Evolutionary conservation across 768 basidiomycete genomes (phyloP).

Genomic region (Porphyrellus cyaneotinctus): DNA sequence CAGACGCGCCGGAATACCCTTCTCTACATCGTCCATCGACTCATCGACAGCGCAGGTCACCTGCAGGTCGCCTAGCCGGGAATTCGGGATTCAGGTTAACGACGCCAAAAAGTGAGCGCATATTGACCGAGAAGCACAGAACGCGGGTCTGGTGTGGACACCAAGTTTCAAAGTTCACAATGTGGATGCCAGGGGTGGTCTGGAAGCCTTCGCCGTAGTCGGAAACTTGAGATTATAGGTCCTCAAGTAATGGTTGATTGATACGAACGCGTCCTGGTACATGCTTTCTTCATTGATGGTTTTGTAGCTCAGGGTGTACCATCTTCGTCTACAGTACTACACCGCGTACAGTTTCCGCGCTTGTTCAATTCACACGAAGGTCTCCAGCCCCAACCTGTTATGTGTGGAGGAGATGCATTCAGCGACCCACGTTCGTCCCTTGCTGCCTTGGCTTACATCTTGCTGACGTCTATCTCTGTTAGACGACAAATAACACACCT

Average conservation of each 20-base stretch:
- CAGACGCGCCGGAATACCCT: too few relatives aligned
- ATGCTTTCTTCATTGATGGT: not conserved
- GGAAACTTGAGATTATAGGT: constrained; percentile 50
- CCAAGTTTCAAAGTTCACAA: constrained; percentile 30
- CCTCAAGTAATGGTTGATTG: constrained; percentile 44
- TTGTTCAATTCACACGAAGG: too few relatives aligned
- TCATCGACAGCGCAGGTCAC: too few relatives aligned
- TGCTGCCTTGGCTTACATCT: too few relatives aligned
- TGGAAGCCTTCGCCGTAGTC: constrained; percentile 1
- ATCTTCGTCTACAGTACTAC: constrained; percentile 43
- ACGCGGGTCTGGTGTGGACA: constrained; percentile 40
- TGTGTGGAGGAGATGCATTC: too few relatives aligned
- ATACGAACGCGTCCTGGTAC: not conserved
- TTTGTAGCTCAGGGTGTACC: constrained; percentile 20
- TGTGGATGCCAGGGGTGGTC: constrained; percentile 29
- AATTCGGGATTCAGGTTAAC: constrained; percentile 69
- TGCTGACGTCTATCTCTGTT: too few relatives aligned
- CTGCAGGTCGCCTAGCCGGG: constrained; percentile 70
- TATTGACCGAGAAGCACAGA: constrained; percentile 31
- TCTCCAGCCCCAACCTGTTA: too few relatives aligned
- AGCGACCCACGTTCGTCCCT: too few relatives aligned
- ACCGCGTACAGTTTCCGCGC: too few relatives aligned
- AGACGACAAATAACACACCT: too few relatives aligned
- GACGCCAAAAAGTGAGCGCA: constrained; percentile 63
- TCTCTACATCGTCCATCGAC: too few relatives aligned